Evolutionary conservation across 352 stramenopile genomes (phyloP), one percentile per base, ranked within the genome.

Genomic region (Phytophthora sp.): DNA sequence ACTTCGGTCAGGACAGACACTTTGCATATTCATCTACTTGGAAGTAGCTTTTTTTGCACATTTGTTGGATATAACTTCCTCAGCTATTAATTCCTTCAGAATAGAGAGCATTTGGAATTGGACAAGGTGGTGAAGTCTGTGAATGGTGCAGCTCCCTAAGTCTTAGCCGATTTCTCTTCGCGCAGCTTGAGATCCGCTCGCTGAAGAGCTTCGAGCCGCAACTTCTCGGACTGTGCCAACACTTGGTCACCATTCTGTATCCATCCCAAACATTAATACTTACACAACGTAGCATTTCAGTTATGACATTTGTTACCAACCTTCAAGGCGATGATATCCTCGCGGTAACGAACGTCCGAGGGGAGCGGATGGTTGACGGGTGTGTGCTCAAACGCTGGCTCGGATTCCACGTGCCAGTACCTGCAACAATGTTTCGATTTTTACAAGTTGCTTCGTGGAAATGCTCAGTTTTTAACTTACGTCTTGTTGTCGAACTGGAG

Each of bases 401-500:
- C 83, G 0, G 81, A 85, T 29, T 89, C 80, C 20, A 92, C 71
- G 31, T 91, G 76, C 85, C 85, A 94, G 53, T 90, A 91, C 3
- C 76, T 85, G 36, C 16, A 44, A 51, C 3, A 62, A 33, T 13
- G 30, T 26, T 44, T 35, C 52, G 26, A 8, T 13, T 27, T 35
- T 7, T 47, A 8, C 21, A 24, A 1, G 2, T 47, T 18, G 11
- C 9, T 7, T 38, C 50, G 8, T 24, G 16, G n/a, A 26, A 54
- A 53, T 44, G 24, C 27, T 50, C 2, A 13, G 46, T n/a, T 13
- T 39, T 50, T 52, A 15, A 69, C 76, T 47, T 71, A 82, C 63
- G 83, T 80, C 55, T 89, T 88, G 45, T 71, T 76, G 66, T 93
- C 81, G 45, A 84, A 89, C 55, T 89, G 76, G 13, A 93, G 61